These are phyloP conservation scores for Apostasia ramifera DNA, from an alignment of 106 monocot species.

Conservation along the genomic window DNA sequence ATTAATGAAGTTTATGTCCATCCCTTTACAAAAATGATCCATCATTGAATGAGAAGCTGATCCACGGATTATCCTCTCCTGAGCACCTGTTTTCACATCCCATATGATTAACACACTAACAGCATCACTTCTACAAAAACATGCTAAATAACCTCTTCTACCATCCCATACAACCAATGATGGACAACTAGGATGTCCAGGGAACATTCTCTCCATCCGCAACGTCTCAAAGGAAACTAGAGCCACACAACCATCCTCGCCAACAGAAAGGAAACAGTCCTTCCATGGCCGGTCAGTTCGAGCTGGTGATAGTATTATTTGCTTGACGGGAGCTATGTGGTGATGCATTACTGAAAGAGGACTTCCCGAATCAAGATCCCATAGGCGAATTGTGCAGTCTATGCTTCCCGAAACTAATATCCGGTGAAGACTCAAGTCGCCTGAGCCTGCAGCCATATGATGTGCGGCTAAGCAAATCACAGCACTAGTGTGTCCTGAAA, in stretches of 20 bases:
- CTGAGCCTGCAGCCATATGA: conserved; percentile 25
- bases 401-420: conserved; percentile 72
- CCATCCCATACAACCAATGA: conserved; percentile 86
- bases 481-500: conserved; percentile 70
- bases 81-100: conserved; percentile 91
- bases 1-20: conserved; percentile 34
- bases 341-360: conserved; percentile 73
- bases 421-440: conserved; percentile 11
- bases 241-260: conserved; percentile 79
- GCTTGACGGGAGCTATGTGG: conserved; percentile 71
- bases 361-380: conserved; percentile 73
- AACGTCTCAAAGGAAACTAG: conserved; percentile 79
- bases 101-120: conserved; percentile 60
- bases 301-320: conserved; percentile 80
- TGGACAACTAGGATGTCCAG: conserved; percentile 79
- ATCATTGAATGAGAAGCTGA: conserved; percentile 74
- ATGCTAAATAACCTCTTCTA: conserved; percentile 83
- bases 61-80: conserved; percentile 70
- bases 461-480: conserved; percentile 86
- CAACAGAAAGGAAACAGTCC: conserved; percentile 83
- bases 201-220: conserved; percentile 89
- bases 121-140: conserved; percentile 57
- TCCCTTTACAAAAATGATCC: conserved; percentile 79
- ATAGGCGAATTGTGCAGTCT: conserved; percentile 77
- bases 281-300: conserved; percentile 59